phyloP scores from a whole-genome alignment of 768 basidiomycete species.

The Mycena vitilis region DNA sequence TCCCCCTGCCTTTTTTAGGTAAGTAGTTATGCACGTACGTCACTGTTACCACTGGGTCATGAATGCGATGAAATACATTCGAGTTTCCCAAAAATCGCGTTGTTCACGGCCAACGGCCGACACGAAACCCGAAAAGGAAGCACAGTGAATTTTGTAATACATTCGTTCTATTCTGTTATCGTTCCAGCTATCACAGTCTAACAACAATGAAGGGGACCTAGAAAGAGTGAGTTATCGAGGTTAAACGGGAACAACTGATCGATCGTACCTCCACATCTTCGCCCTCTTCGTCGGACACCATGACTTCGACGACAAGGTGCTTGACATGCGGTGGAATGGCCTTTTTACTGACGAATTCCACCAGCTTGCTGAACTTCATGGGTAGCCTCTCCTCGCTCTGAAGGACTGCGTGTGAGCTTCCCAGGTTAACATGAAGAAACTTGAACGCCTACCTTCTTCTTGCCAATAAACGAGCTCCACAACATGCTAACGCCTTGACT shows the following conservation, averaged over 20 bases:
- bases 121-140: neutral
- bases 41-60: constrained; percentile 25
- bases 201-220: constrained; percentile 90
- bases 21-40: constrained; percentile 57
- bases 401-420: constrained; percentile 5
- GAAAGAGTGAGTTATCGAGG: constrained; percentile 1
- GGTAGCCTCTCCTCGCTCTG: constrained; percentile 89
- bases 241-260: neutral
- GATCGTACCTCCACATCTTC: constrained; percentile 90
- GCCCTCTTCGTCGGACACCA: constrained; percentile 91
- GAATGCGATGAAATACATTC: constrained; percentile 36
- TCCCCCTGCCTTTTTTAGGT: constrained; percentile 47
- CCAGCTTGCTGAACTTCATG: constrained; percentile 92
- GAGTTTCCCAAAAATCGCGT: constrained; percentile 17
- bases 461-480: constrained; percentile 93
- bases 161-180: constrained; percentile 21
- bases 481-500: constrained; percentile 98
- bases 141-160: constrained; percentile 16
- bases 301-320: constrained; percentile 92
- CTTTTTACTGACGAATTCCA: constrained; percentile 96
- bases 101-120: neutral
- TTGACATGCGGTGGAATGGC: constrained; percentile 85
- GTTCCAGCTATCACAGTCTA: constrained; percentile 55
- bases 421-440: constrained; percentile 1
- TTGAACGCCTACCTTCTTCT: constrained; percentile 83